Base-by-base conservation (phyloP, 2,329 filamentous ascomycete genomes). In the Microdochium bolleyi region DNA sequence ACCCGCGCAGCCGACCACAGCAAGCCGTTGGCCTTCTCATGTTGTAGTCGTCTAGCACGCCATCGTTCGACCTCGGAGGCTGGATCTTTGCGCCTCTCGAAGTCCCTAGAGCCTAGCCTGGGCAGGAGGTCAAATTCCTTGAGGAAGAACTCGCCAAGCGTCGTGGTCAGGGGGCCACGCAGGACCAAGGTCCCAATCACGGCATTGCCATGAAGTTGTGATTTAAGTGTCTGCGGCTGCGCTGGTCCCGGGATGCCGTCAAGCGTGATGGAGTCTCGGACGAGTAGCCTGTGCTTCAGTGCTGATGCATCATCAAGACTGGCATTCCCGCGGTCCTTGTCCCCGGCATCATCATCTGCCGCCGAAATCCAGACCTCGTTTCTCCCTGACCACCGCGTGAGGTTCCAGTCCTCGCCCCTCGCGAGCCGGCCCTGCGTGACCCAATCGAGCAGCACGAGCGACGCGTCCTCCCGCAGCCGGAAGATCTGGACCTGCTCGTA, bases 381-480 rank as follows among this genome's bases (percentile, higher is more conserved):
- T 58, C 88, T 80, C 10, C 90, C 91, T 54, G 77, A 82, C 83
- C 94, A 97, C 56, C 78, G 79, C 53, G 79, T 73, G 55, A 96
- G 84, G 60, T 85, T 85, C 94, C 94, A 99, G 57, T 89, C 79
- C 70, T 99, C 94, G 24, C 91, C 92, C 49, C 88, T 82, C 3
- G 94, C 92, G 3, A 78, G 82, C 19, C 94, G 83, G 8, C 94
- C 94, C 63, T 92, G 88, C 2, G 85, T 95, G 7, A 97, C 91
- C 94, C 94, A 99, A 68, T 99, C 94, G 48, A 96, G 74, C 2
- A 95, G 78, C 64, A 91, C 95, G 14, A 97, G 71, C 41, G 86
- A 84, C 60, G 76, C 81, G 9, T 73, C 70, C 8, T 74, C 74
- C 19, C 19, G 16, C 50, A 86, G 69, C 34, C 79, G 79, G 68